These are phyloP conservation scores for Phycomyces blakesleeanus DNA, from an alignment of 192 early-diverging fungal genomes.

Conservation along the genomic window DNA sequence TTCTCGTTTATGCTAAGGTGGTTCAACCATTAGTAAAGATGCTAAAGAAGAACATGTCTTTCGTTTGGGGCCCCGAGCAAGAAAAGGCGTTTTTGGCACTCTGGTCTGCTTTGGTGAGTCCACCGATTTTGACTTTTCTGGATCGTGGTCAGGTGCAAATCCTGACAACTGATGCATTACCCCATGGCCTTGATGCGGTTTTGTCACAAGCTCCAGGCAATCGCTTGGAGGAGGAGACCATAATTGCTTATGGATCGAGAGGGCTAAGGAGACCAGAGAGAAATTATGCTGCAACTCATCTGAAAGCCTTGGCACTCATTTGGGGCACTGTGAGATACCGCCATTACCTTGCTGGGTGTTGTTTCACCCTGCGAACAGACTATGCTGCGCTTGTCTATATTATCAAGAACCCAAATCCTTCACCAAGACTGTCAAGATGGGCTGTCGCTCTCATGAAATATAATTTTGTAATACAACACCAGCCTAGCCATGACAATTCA, in stretches of 20 bases:
- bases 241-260: neutral
- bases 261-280: neutral
- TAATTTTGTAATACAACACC: neutral
- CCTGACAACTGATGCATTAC: slow-evolving; percentile 18
- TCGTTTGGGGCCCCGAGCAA: slow-evolving; percentile 19
- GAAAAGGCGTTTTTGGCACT: slow-evolving; percentile 1
- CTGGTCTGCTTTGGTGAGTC: neutral
- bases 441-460: neutral
- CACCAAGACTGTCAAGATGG: slow-evolving; percentile 4
- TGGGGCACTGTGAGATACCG: neutral
- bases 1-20: slow-evolving; percentile 31
- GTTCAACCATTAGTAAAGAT: slow-evolving; percentile 25
- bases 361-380: neutral
- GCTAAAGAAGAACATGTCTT: slow-evolving; percentile 26
- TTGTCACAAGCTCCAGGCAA: neutral
- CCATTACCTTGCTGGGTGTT: neutral
- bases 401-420: neutral
- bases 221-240: neutral
- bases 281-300: slow-evolving; percentile 7
- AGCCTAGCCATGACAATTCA: neutral
- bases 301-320: neutral
- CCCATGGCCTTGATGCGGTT: neutral
- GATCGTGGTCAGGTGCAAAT: neutral
- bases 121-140: slow-evolving; percentile 11
- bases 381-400: neutral